Conservation (phyloP, 441 rosid species). For the Pelargonium citronellum region DNA sequence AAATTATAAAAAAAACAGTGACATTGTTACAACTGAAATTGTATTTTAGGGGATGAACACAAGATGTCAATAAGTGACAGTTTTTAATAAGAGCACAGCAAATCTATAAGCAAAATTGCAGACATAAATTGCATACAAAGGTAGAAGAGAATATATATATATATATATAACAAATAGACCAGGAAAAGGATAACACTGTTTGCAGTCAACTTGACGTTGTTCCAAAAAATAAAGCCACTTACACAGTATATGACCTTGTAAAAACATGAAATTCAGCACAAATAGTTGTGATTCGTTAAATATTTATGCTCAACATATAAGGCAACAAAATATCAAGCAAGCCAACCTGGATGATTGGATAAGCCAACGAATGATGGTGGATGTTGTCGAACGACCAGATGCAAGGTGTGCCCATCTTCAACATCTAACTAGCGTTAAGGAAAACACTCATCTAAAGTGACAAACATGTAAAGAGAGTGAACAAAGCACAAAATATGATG, state of each 20-base stretch:
- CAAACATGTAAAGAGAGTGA: not conserved
- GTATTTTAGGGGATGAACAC: not conserved
- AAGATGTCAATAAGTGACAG: not conserved
- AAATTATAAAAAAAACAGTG: not conserved
- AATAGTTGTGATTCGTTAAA: not conserved
- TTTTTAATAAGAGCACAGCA: not conserved
- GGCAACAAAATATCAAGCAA: slow-evolving; percentile 5
- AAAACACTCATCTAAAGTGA: not conserved
- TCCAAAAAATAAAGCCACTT: not conserved
- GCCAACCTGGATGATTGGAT: slow-evolving; percentile 20
- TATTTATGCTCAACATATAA: not conserved
- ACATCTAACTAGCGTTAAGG: slow-evolving; percentile 23
- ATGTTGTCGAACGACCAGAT: slow-evolving; percentile 28
- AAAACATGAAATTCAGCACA: not conserved
- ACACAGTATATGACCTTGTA: not conserved
- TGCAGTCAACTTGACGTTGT: not conserved
- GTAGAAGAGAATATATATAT: not conserved
- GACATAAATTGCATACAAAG: not conserved
- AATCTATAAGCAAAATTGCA: slow-evolving; percentile 4
- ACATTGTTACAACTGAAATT: not conserved
- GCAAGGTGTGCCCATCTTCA: slow-evolving; percentile 31
- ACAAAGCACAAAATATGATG: not conserved
- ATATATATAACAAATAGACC: not conserved
- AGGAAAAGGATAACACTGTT: not conserved
- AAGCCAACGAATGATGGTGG: slow-evolving; percentile 15